Evolutionary conservation across 2,329 filamentous ascomycete genomes (phyloP), one percentile per base, ranked within the genome.

Genomic region (Pseudogymnoascus sp.): DNA sequence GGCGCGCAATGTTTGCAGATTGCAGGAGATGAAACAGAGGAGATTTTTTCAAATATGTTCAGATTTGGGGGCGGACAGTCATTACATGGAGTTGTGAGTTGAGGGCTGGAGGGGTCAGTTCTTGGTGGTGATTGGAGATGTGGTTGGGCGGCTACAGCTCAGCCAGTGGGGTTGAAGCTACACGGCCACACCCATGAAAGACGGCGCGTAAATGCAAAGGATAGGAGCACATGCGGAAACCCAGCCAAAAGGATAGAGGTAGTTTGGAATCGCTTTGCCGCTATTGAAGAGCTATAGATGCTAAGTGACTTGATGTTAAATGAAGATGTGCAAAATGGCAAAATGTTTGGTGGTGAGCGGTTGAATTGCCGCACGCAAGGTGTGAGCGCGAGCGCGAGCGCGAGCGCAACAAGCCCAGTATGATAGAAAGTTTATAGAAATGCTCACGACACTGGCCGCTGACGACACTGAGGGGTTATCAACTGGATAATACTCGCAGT

Each of bases 21-120:
- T 38, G 47, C 62, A 63, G 63, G 47, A 67, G 65, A 67, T 59
- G 64, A 66, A 67, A 68, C 65, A 65, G 62, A 62, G 59, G 38
- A 42, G 37, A 61, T 16, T 61, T 61, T 60, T 31, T 29, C 61
- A 64, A 65, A 40, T 65, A 66, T 62, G 64, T 64, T 62, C 24
- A 62, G 40, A 35, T 44, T 44, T 44, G 59, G 44, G 59, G 31
- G 35, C 56, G 62, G 29, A 50, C 26, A 33, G 47, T 13, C n/a
- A 56, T 56, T 61, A 61, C 59, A 61, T 61, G 59, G 16, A 38
- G 37, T 42, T 37, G 59, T 7, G 59, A 13, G 31, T 42, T 61
- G 33, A 61, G 59, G 59, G 59, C 47, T 56, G 26, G 47, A 56
- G 47, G 47, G 47, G 47, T 56, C 47, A 56, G 4, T 59, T 61